Conservation (phyloP, 495 filamentous ascomycete genomes). For the Jackrogersella multiformis region DNA sequence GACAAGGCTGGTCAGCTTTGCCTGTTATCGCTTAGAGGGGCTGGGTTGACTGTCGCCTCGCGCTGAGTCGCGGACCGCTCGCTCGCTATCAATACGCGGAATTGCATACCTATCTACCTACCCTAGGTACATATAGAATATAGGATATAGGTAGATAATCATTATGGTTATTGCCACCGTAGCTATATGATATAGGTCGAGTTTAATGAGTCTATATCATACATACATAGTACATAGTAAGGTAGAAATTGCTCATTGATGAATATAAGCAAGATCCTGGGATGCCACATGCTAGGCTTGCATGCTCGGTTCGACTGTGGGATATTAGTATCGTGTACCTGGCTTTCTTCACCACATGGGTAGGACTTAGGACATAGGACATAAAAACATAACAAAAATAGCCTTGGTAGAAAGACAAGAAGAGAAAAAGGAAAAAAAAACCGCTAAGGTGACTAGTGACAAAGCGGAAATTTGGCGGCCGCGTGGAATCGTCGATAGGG, state of each 20-base stretch:
- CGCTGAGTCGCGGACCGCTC: not conserved
- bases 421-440: not conserved
- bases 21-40: constrained; percentile 8
- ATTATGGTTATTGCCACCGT: not conserved
- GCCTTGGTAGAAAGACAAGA: not conserved
- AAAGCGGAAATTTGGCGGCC: constrained; percentile 20
- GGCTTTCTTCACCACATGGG: not conserved
- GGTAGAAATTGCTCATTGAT: constrained; percentile 32
- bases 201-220: constrained; percentile 25
- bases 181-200: constrained; percentile 26
- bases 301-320: constrained; percentile 27
- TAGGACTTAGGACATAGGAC: constrained; percentile 3
- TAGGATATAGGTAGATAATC: not conserved
- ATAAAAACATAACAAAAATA: constrained; percentile 1
- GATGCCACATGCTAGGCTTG: constrained; percentile 40
- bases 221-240: constrained; percentile 11
- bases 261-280: constrained; percentile 31
- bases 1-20: not conserved
- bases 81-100: constrained; percentile 1
- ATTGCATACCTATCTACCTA: too few species aligned
- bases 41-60: not conserved
- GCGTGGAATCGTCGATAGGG: constrained; percentile 34
- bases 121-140: too few species aligned
- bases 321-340: too few species aligned
- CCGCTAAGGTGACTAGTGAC: constrained; percentile 1